These are phyloP conservation scores for Penicillium ucsense DNA, from an alignment of 495 filamentous ascomycete genomes.

Conservation along the genomic window DNA sequence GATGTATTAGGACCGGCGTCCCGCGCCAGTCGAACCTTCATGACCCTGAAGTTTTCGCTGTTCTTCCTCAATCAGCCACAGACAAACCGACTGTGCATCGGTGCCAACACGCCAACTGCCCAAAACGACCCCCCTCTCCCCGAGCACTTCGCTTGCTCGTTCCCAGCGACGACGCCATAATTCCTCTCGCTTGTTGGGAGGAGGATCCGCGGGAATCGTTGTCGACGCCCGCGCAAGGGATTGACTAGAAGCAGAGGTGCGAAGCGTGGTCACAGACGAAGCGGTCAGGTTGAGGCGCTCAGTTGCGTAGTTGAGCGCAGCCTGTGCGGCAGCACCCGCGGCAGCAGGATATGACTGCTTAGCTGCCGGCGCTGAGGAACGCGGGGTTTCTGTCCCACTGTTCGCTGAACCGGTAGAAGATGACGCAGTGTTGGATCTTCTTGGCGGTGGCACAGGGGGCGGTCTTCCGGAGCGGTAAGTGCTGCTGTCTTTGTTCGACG, in stretches of 20 bases:
- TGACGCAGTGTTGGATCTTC: conserved; percentile 23
- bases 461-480: conserved; percentile 12
- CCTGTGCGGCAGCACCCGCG: conserved; percentile 22
- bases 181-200: conserved; percentile 67
- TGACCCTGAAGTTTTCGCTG: conserved; percentile 14
- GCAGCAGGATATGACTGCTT: conserved; percentile 23
- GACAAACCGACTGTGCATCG: conserved; percentile 58
- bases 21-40: not conserved
- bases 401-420: conserved; percentile 8
- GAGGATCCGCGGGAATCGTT: conserved; percentile 6
- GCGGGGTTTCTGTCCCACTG: conserved; percentile 7
- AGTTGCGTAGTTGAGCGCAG: conserved; percentile 26
- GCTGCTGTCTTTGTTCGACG: not conserved
- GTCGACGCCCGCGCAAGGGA: conserved; percentile 12
- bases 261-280: conserved; percentile 9
- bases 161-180: conserved; percentile 75
- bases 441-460: conserved; percentile 28
- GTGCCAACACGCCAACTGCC: conserved; percentile 76
- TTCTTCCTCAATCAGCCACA: conserved; percentile 41
- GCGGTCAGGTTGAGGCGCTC: conserved; percentile 20
- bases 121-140: conserved; percentile 58
- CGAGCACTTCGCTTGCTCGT: conserved; percentile 61
- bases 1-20: conserved; percentile 2
- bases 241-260: conserved; percentile 21
- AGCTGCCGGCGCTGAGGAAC: conserved; percentile 6